phyloP scores from a whole-genome alignment of 2,329 filamentous ascomycete species.

The Pyrenophora tritici-repentis region DNA sequence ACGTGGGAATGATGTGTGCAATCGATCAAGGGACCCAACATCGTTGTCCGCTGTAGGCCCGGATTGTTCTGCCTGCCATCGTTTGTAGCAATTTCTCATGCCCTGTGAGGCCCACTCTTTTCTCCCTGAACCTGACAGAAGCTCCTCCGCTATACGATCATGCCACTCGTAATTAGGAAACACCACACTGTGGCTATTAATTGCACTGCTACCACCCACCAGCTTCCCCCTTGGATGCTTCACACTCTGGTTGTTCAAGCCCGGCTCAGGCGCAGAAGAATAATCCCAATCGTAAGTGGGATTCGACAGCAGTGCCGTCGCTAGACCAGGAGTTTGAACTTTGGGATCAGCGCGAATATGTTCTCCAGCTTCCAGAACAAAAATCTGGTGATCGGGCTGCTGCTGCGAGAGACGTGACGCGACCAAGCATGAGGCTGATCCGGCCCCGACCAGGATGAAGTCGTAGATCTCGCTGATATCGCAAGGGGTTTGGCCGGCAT shows the following conservation, averaged over 20 bases:
- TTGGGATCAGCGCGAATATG: slow-evolving; percentile 22
- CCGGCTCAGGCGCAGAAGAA: slow-evolving; percentile 15
- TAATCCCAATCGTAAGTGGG: slow-evolving; percentile 21
- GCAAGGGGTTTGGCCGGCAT: slow-evolving; percentile 2
- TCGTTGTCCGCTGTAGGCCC: background rate
- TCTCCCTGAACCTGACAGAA: slow-evolving; percentile 14
- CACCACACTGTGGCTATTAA: slow-evolving; percentile 28
- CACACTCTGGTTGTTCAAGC: slow-evolving; percentile 17
- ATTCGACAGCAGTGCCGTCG: slow-evolving; percentile 10
- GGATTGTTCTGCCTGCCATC: slow-evolving; percentile 16
- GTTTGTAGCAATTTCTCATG: slow-evolving; percentile 21
- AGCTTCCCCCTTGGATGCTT: slow-evolving; percentile 26
- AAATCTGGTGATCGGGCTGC: slow-evolving; percentile 14
- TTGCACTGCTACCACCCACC: slow-evolving; percentile 26
- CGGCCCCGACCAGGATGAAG: slow-evolving; percentile 22
- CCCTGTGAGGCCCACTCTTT: slow-evolving; percentile 15
- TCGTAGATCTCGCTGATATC: slow-evolving; percentile 12
- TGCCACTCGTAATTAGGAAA: slow-evolving; percentile 27
- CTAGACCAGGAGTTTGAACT: slow-evolving; percentile 20
- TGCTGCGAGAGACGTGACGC: slow-evolving; percentile 24
- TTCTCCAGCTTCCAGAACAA: slow-evolving; percentile 24
- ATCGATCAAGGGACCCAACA: slow-evolving; percentile 6
- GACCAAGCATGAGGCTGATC: slow-evolving; percentile 25
- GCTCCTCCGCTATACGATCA: slow-evolving; percentile 19
- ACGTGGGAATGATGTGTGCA: slow-evolving; percentile 20